Percentiles rank a stretch among this genome's conserved stretches.
These are phyloP conservation scores for Tricholoma bakamatsutake DNA, from an alignment of 768 basidiomycete species.

Conservation along the genomic window DNA sequence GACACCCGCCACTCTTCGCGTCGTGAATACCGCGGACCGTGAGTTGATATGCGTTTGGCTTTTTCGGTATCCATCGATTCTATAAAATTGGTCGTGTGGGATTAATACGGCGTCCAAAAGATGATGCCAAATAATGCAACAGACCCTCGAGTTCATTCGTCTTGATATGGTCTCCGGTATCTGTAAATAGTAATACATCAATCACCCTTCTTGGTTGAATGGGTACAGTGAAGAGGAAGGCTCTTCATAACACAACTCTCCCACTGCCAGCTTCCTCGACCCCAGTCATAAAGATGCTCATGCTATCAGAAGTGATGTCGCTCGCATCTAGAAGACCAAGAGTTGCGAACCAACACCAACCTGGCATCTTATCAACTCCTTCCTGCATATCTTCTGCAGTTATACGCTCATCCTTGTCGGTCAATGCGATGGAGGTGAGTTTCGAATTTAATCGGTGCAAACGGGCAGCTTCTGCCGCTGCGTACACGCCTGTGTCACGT, in stretches of 20 bases:
- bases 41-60: slow-evolving; percentile 59
- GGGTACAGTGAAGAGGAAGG: slow-evolving; percentile 27
- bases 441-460: slow-evolving; percentile 66
- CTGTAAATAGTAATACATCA: slow-evolving; percentile 34
- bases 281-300: slow-evolving; percentile 30
- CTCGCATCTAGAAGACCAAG: slow-evolving; percentile 54
- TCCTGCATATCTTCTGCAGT: slow-evolving; percentile 26
- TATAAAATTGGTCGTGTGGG: slow-evolving; percentile 11
- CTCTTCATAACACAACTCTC: slow-evolving; percentile 20
- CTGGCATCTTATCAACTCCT: slow-evolving; percentile 41
- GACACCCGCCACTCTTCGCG: slow-evolving; percentile 79
- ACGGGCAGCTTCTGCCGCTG: slow-evolving; percentile 72
- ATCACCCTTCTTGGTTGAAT: slow-evolving; percentile 26
- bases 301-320: slow-evolving; percentile 47
- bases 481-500: slow-evolving; percentile 68
- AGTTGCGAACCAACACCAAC: slow-evolving; percentile 60
- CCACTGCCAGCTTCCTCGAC: background rate
- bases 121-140: slow-evolving; percentile 6
- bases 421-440: slow-evolving; percentile 43
- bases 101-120: background rate
- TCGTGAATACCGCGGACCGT: slow-evolving; percentile 71
- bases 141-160: slow-evolving; percentile 28
- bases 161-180: slow-evolving; percentile 18
- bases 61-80: slow-evolving; percentile 51
- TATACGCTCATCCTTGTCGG: slow-evolving; percentile 31